phyloP scores from a whole-genome alignment of 352 stramenopile genomes.

The Phytopythium delawarense region DNA sequence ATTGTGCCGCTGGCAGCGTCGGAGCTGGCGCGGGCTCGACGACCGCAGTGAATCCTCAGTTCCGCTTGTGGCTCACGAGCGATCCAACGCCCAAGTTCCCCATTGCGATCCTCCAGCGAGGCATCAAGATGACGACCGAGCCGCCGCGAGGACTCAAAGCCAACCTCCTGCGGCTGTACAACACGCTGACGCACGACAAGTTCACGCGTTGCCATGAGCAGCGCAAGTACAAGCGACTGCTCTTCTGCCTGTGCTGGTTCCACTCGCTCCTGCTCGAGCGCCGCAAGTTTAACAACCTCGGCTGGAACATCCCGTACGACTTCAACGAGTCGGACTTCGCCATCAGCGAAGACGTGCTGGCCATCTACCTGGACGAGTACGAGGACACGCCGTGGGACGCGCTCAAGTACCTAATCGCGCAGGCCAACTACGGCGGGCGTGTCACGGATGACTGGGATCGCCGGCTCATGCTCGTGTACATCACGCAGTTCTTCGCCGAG shows the following conservation, averaged over 20 bases:
- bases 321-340: slow-evolving; percentile 97
- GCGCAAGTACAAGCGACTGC: slow-evolving; percentile 90
- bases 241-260: slow-evolving; percentile 97
- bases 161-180: slow-evolving; percentile 94
- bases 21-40: slow-evolving; percentile 9
- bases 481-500: slow-evolving; percentile 94
- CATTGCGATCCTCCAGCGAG: slow-evolving; percentile 92
- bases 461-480: slow-evolving; percentile 94
- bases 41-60: slow-evolving; percentile 78
- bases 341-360: slow-evolving; percentile 95
- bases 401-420: slow-evolving; percentile 94
- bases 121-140: slow-evolving; percentile 97
- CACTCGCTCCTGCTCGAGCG: slow-evolving; percentile 94
- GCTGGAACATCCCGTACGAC: slow-evolving; percentile 97
- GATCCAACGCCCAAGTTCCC: slow-evolving; percentile 93
- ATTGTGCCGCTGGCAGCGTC: slow-evolving; percentile 32
- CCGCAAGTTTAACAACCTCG: slow-evolving; percentile 95
- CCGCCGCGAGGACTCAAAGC: slow-evolving; percentile 90
- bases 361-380: slow-evolving; percentile 93
- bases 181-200: slow-evolving; percentile 86
- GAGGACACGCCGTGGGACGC: slow-evolving; percentile 92
- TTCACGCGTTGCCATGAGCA: slow-evolving; percentile 81
- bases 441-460: slow-evolving; percentile 97
- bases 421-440: slow-evolving; percentile 95
- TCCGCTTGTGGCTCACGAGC: slow-evolving; percentile 93